Evolutionary conservation across 2,329 filamentous ascomycete genomes (phyloP), one percentile per base, ranked within the genome.

Genomic region (Ceratocystis ficicola): DNA sequence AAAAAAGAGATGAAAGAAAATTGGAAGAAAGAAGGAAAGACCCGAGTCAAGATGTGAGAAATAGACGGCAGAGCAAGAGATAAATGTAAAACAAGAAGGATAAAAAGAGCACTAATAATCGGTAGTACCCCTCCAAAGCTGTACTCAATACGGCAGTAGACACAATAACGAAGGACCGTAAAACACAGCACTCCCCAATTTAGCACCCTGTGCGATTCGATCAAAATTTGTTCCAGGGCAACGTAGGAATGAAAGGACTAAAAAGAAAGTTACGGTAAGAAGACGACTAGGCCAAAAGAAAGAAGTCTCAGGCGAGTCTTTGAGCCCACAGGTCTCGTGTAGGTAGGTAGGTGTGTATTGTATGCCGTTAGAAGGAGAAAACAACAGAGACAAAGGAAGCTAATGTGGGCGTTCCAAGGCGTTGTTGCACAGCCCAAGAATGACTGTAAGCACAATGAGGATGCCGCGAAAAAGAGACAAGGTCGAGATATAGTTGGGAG

Each of bases 1-100:
- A 12, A 55, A 62, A 46, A 48, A 25, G 57, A 62, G 15, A 32
- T 41, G 36, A 17, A 44, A 52, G 8, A 57, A 62, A 46, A 52
- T 25, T 52, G 62, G 41, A 28, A 48, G 20, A 36, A 64, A 64
- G 22, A 60, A 48, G 36, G 44, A 12, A 44, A 25, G 62, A 64
- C 25, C 22, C 17, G 44, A 63, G 32, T 41, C 36, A 41, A 12
- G 36, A 41, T 10, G 36, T 41, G 36, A 15, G 36, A 41, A 15
- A 63, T 12, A 20, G 30, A 28, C 12, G 28, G 22, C 28, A 20
- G 28, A 63, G 44, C 12, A 41, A 48, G 10, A n/a, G 22, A 30
- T 36, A 41, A 61, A 41, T 61, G 32, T 15, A 36, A 46, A 12
- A 50, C 15, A 61, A 61, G 28, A 48, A 61, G 61, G 5, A 20